phyloP scores from a whole-genome alignment of 257 asterid genomes.

The Przewalskia tangutica region DNA sequence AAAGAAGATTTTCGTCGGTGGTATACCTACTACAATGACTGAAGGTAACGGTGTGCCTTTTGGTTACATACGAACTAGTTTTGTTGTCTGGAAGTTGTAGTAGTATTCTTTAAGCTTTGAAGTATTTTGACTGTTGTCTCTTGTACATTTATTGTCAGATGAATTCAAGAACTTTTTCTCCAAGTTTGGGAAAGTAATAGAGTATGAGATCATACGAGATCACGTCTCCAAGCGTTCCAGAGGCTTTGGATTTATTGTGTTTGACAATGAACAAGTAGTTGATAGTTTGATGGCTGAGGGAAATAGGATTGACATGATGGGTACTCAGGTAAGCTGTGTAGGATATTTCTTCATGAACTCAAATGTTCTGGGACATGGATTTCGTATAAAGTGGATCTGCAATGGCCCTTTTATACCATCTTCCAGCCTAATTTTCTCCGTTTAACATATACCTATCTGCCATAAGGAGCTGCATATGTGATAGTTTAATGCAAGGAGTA shows the following conservation, averaged over 20 bases:
- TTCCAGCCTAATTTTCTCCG: neutral
- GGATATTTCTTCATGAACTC: neutral
- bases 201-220: constrained; percentile 87
- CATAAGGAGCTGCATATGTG: neutral
- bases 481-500: neutral
- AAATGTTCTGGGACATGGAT: constrained; percentile 10
- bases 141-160: constrained; percentile 24
- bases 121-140: neutral
- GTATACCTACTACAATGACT: constrained; percentile 64
- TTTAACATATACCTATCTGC: neutral
- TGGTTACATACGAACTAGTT: neutral
- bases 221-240: constrained; percentile 83
- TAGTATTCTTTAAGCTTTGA: neutral
- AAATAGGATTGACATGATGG: constrained; percentile 89
- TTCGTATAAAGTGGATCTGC: neutral
- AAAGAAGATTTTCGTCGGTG: constrained; percentile 87
- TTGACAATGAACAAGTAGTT: constrained; percentile 78
- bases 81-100: neutral
- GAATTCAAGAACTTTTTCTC: constrained; percentile 81
- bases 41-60: constrained; percentile 43
- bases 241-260: constrained; percentile 89
- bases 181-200: constrained; percentile 67
- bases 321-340: constrained; percentile 59
- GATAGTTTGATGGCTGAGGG: constrained; percentile 68
- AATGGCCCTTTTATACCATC: neutral